Evolutionary conservation across 1,284 basidiomycete genomes (phyloP), one percentile per base, ranked within the genome.

Genomic region (Boletus mariae): DNA sequence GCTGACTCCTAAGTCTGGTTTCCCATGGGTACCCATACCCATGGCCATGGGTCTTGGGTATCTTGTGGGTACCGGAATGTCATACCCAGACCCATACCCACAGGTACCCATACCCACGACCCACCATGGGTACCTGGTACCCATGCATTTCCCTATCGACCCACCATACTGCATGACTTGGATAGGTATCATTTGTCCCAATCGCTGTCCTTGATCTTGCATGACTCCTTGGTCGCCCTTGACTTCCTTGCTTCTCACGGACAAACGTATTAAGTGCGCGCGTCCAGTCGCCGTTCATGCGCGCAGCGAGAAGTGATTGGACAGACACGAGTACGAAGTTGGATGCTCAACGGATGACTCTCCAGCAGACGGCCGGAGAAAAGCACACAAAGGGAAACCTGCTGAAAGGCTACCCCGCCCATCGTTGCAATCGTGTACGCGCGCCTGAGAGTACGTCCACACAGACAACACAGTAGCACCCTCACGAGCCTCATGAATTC

Each of bases 401-500:
- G 90, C 62, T 93, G 91, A 1, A 89, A 90, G 0, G 86, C 85
- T 2, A 80, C 70, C 88, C 90, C 17, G 92, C 8, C 90, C 89
- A 23, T 75, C 74, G 47, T 84, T 77, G 54, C 80, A 84, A 62
- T 89, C 79, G 9, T 86, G 82, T 11, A 93, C 76, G 55, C 84
- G 84, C 50, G 92, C 83, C 89, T 90, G 52, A 4, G 9, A 45
- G 15, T 26, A 52, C 12, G 17, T 28, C 4, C 45, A 43, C 2
- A 26, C 23, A 3, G 32, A 29, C 31, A 41, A 12, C 32, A 32
- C 2, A 15, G 15, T 15, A 29, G 38, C 10, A 61, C 61, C 58
- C 75, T 47, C 59, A 90, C 87, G 42, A 92, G 68, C 0, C 89
- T 92, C 80, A 91, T 83, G 20, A 80, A 77, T 5, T 75, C 68